Conservation (phyloP, 2,329 filamentous ascomycete species). For the Drechslera avenae region DNA sequence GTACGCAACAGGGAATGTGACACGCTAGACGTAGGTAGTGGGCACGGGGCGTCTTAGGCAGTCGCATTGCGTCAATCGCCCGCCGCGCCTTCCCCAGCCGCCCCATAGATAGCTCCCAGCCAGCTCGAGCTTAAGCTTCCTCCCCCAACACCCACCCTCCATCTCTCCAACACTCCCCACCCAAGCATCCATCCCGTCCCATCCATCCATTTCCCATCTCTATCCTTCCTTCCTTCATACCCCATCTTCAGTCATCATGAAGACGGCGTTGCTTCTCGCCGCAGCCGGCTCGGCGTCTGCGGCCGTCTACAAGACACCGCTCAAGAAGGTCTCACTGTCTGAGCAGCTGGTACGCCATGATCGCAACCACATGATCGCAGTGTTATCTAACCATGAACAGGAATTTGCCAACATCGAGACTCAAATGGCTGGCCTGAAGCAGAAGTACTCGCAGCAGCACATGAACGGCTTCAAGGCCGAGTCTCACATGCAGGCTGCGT, state of each 20-base stretch:
- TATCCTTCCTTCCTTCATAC: constrained; percentile 7
- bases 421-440: constrained; percentile 81
- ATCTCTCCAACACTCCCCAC: constrained; percentile 10
- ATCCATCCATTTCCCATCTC: constrained; percentile 7
- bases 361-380: constrained; percentile 11
- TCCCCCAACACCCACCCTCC: constrained; percentile 6
- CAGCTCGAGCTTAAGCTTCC: constrained; percentile 20
- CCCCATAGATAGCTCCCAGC: constrained; percentile 17
- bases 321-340: constrained; percentile 91
- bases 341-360: constrained; percentile 81
- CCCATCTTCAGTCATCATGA: constrained; percentile 64
- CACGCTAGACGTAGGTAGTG: constrained; percentile 7
- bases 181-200: constrained; percentile 13
- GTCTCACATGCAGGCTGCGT: constrained; percentile 73
- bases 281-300: constrained; percentile 81
- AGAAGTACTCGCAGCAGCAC: constrained; percentile 72
- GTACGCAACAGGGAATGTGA: constrained; percentile 12
- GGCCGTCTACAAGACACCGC: constrained; percentile 92
- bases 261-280: constrained; percentile 79
- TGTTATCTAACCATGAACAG: constrained; percentile 51
- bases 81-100: constrained; percentile 13
- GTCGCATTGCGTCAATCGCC: constrained; percentile 14
- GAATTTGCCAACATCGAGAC: constrained; percentile 77
- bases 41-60: constrained; percentile 3
- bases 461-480: constrained; percentile 81